Evolutionary conservation across 169 alveolate species (phyloP).

Genomic region (Theileria parva): DNA sequence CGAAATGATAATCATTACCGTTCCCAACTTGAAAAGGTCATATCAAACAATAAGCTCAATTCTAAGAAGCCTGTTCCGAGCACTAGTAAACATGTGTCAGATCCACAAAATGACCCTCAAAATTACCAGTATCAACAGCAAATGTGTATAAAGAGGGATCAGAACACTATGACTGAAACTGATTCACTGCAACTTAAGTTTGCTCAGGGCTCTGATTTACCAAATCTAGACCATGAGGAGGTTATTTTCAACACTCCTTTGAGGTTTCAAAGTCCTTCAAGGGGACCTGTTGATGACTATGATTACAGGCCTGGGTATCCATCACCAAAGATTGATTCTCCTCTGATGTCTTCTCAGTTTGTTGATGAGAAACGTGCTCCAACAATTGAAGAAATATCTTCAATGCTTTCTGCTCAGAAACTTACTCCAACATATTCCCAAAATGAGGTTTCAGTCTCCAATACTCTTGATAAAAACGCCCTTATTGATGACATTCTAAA

Average conservation of each 20-base stretch:
- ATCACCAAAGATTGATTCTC: conserved; percentile 22
- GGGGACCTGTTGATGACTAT: background rate
- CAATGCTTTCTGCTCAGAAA: background rate
- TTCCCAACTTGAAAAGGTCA: conserved; percentile 14
- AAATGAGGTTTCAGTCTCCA: background rate
- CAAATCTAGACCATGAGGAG: too few species aligned
- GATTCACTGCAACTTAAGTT: background rate
- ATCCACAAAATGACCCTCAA: background rate
- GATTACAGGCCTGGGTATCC: conserved; percentile 4
- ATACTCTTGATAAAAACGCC: conserved; percentile 7
- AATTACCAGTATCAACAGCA: background rate
- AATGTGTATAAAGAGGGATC: conserved; percentile 9
- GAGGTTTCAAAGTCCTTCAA: too few species aligned
- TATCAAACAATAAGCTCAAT: conserved; percentile 32
- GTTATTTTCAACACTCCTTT: too few species aligned
- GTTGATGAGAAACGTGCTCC: background rate
- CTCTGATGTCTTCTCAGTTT: background rate
- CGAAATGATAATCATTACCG: conserved; percentile 24
- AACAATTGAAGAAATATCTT: background rate
- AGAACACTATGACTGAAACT: background rate
- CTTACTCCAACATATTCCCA: background rate
- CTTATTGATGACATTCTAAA: conserved; percentile 18
- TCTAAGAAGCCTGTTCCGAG: background rate
- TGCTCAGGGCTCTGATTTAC: background rate
- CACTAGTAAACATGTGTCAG: background rate